Percentiles rank a stretch among this genome's conserved stretches.
Evolutionary conservation across 352 stramenopile species (phyloP).

Genomic region (Pythium dissimile): DNA sequence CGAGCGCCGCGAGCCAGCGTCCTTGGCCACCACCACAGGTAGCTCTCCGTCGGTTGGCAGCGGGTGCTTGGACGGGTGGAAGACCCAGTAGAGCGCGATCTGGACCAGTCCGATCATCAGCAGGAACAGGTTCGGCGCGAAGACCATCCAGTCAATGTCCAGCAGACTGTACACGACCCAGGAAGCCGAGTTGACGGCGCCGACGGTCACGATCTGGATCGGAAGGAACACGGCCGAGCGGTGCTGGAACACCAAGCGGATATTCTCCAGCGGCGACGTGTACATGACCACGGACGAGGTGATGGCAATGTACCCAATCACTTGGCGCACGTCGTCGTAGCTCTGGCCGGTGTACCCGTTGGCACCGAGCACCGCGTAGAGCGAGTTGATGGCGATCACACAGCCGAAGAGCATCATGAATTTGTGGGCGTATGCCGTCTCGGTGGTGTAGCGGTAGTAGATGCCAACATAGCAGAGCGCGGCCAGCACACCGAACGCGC

Average conservation of each 20-base stretch:
- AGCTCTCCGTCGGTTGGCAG: constrained; percentile 1
- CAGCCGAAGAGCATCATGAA: neutral
- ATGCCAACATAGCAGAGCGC: constrained; percentile 2
- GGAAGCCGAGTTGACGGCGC: constrained; percentile 40
- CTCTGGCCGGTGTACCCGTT: constrained; percentile 11
- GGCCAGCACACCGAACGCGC: constrained; percentile 1
- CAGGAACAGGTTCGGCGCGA: constrained; percentile 42
- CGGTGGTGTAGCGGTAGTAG: constrained; percentile 12
- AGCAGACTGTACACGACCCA: constrained; percentile 49
- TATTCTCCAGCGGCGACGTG: constrained; percentile 53
- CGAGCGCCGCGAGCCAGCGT: neutral
- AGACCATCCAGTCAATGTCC: constrained; percentile 46
- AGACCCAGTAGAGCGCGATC: constrained; percentile 40
- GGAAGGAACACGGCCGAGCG: constrained; percentile 48
- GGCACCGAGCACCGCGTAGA: constrained; percentile 4
- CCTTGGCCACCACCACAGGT: neutral
- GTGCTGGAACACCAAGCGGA: constrained; percentile 42
- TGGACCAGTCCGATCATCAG: constrained; percentile 30
- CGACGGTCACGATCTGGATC: constrained; percentile 47
- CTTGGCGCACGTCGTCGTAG: constrained; percentile 35
- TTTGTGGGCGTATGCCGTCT: constrained; percentile 4
- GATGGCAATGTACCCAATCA: constrained; percentile 40
- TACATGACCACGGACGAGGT: constrained; percentile 46
- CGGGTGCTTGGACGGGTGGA: constrained; percentile 39
- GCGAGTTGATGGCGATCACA: neutral